phyloP scores from a whole-genome alignment of 441 rosid genomes.

The Syzygium malaccense region DNA sequence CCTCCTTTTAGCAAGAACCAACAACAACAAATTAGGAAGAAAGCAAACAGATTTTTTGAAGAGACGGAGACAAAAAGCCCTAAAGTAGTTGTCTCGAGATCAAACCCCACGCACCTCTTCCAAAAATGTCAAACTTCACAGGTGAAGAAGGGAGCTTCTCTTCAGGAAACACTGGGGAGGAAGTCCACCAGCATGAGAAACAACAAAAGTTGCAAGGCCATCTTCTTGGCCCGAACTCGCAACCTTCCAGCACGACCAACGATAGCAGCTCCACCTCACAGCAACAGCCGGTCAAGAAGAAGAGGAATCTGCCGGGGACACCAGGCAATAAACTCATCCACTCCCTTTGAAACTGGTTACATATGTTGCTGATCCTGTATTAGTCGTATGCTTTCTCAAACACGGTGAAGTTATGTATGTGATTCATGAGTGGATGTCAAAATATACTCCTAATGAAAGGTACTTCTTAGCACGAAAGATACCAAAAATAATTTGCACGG shows the following conservation, averaged over 20 bases:
- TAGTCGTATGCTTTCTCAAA: background rate
- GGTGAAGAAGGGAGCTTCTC: slow-evolving; percentile 68
- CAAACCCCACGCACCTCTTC: background rate
- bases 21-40: slow-evolving; percentile 12
- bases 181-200: slow-evolving; percentile 36
- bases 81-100: background rate
- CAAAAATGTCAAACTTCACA: slow-evolving; percentile 49
- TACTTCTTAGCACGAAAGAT: background rate
- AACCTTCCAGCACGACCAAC: slow-evolving; percentile 15
- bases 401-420: background rate
- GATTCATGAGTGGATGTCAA: background rate
- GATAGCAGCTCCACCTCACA: slow-evolving; percentile 29
- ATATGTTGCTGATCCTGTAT: background rate
- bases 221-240: slow-evolving; percentile 17
- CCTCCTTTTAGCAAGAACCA: slow-evolving; percentile 4
- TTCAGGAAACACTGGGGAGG: slow-evolving; percentile 50
- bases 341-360: background rate
- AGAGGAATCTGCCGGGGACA: slow-evolving; percentile 65
- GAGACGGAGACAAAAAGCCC: background rate
- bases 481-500: background rate
- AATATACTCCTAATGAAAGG: background rate
- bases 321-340: slow-evolving; percentile 38
- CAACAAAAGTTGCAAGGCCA: slow-evolving; percentile 17
- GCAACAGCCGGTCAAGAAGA: slow-evolving; percentile 42
- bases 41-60: background rate